Conservation (phyloP, 768 basidiomycete genomes). For the Daedalea quercina region DNA sequence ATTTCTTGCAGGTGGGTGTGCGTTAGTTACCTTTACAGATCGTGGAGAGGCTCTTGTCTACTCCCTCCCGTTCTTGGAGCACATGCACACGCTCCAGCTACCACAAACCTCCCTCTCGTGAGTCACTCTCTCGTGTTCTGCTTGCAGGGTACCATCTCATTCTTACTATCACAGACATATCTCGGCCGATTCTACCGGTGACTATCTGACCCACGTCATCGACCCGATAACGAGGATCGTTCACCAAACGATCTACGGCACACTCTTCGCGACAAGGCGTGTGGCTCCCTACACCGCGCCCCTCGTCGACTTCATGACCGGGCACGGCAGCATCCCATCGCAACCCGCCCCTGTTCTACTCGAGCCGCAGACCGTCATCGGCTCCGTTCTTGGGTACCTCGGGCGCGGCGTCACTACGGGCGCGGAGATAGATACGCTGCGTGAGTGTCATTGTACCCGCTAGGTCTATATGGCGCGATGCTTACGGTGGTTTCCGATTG, state of each 20-base stretch:
- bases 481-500: not conserved
- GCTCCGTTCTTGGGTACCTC: slow-evolving; percentile 42
- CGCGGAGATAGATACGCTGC: slow-evolving; percentile 49
- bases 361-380: slow-evolving; percentile 48
- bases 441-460: no score
- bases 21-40: slow-evolving; percentile 50
- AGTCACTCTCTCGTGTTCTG: not conserved
- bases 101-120: slow-evolving; percentile 16
- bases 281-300: slow-evolving; percentile 35
- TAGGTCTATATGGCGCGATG: no score
- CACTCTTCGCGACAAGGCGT: slow-evolving; percentile 52
- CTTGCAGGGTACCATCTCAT: no score
- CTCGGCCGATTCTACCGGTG: slow-evolving; percentile 44
- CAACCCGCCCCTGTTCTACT: slow-evolving; percentile 58
- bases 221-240: slow-evolving; percentile 28
- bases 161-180: slow-evolving; percentile 22
- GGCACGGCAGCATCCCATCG: slow-evolving; percentile 37
- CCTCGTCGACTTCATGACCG: slow-evolving; percentile 42
- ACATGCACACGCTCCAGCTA: slow-evolving; percentile 35
- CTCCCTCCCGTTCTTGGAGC: slow-evolving; percentile 58
- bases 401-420: slow-evolving; percentile 37
- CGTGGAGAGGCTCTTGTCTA: slow-evolving; percentile 43
- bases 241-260: slow-evolving; percentile 36
- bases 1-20: slow-evolving; percentile 30
- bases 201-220: slow-evolving; percentile 37